These are phyloP conservation scores for Globisporangium apiculatum DNA, from an alignment of 352 stramenopile species.

Conservation along the genomic window DNA sequence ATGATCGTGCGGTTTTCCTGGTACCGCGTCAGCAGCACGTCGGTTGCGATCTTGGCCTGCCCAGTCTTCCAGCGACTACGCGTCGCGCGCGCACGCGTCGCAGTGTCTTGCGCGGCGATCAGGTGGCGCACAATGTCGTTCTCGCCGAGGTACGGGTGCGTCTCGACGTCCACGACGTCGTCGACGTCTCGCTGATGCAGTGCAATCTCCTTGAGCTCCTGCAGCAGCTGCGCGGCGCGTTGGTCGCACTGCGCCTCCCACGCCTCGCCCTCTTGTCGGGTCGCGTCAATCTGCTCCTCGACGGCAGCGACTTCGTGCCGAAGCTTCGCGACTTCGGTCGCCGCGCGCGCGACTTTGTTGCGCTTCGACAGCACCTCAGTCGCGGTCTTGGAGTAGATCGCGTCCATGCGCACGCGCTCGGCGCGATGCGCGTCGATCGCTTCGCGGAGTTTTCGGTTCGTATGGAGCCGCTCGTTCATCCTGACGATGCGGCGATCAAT, in stretches of 20 bases:
- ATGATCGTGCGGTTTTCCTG: slow-evolving; percentile 77
- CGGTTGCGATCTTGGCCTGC: slow-evolving; percentile 55
- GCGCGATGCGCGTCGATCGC: slow-evolving; percentile 59
- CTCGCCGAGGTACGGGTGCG: slow-evolving; percentile 64
- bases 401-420: slow-evolving; percentile 66
- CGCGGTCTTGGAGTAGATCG: slow-evolving; percentile 68
- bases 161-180: slow-evolving; percentile 42
- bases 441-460: slow-evolving; percentile 56
- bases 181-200: slow-evolving; percentile 46
- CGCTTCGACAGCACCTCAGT: slow-evolving; percentile 52
- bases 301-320: slow-evolving; percentile 41
- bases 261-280: slow-evolving; percentile 48
- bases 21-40: slow-evolving; percentile 65
- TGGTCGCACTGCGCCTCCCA: slow-evolving; percentile 57
- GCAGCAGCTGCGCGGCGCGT: slow-evolving; percentile 35
- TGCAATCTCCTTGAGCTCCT: slow-evolving; percentile 69
- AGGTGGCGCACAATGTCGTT: slow-evolving; percentile 66
- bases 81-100: slow-evolving; percentile 40
- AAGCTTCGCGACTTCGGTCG: slow-evolving; percentile 46
- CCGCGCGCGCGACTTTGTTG: slow-evolving; percentile 36
- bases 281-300: slow-evolving; percentile 52
- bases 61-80: slow-evolving; percentile 64
- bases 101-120: slow-evolving; percentile 38
- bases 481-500: slow-evolving; percentile 78
- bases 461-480: slow-evolving; percentile 74